These are phyloP conservation scores for Leucocoprinus birnbaumii DNA, from an alignment of 768 basidiomycete species.

Conservation along the genomic window DNA sequence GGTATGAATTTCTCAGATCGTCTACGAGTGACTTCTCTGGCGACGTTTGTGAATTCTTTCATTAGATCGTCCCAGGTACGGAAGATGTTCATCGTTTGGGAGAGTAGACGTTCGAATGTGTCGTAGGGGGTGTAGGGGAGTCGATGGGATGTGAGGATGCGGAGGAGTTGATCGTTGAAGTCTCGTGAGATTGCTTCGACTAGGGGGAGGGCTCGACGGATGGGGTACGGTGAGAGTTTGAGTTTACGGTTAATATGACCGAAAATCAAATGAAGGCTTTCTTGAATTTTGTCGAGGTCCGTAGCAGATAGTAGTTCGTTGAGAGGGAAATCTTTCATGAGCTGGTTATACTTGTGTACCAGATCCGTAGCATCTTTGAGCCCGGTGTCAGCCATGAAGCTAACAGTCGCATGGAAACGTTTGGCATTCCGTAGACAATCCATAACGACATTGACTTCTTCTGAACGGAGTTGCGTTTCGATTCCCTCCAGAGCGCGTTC, in stretches of 20 bases:
- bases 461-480: conserved; percentile 86
- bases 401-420: conserved; percentile 95
- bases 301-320: conserved; percentile 97
- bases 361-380: conserved; percentile 90
- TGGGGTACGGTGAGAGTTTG: conserved; percentile 93
- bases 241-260: conserved; percentile 94
- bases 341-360: conserved; percentile 95
- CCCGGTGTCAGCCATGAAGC: conserved; percentile 97
- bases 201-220: conserved; percentile 91
- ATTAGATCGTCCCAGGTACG: conserved; percentile 86
- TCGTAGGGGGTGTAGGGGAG: conserved; percentile 93
- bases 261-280: conserved; percentile 84
- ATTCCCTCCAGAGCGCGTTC: conserved; percentile 93
- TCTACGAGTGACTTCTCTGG: conserved; percentile 89
- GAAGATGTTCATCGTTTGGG: conserved; percentile 75
- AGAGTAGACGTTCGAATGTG: conserved; percentile 85
- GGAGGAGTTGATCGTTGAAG: conserved; percentile 92
- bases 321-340: conserved; percentile 99
- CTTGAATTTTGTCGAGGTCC: conserved; percentile 93
- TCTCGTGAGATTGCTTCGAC: conserved; percentile 98
- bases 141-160: conserved; percentile 87
- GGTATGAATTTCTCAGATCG: conserved; percentile 92
- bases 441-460: conserved; percentile 91
- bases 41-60: conserved; percentile 91
- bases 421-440: conserved; percentile 95